A percentile compares a stretch with the other conserved stretches of the same genome.
Evolutionary conservation across 2,329 filamentous ascomycete species (phyloP).

Genomic region (Cercospora brassicicola): DNA sequence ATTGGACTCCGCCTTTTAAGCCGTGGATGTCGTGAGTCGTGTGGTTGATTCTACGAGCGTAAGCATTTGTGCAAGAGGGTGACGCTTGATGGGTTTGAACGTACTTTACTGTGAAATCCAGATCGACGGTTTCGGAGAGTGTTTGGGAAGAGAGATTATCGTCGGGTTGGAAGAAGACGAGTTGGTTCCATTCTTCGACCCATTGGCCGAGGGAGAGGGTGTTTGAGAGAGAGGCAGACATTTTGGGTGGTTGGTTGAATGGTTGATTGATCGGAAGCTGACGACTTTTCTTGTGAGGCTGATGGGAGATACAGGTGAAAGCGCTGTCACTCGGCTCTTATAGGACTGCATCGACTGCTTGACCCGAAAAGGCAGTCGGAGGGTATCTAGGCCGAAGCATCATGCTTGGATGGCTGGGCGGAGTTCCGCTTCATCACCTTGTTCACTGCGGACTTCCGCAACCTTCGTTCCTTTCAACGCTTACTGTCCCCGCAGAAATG

Average conservation of each 20-base stretch:
- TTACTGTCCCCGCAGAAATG: neutral
- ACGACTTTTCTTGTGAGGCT: neutral
- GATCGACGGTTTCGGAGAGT: neutral
- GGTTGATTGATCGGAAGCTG: neutral
- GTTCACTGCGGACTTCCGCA: neutral
- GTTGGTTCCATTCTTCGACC: neutral
- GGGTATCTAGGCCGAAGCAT: neutral
- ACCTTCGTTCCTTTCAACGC: too few relatives aligned
- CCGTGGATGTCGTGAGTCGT: neutral
- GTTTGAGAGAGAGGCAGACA: neutral
- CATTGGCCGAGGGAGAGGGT: neutral
- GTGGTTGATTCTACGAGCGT: neutral
- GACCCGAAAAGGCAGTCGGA: too few relatives aligned
- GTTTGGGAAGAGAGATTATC: neutral
- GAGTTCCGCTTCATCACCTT: neutral
- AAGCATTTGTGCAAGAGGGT: too few relatives aligned
- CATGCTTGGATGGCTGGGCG: neutral
- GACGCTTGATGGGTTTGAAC: too few relatives aligned
- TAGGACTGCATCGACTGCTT: neutral
- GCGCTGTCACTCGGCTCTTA: neutral
- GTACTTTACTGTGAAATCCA: neutral
- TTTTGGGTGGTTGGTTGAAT: too few relatives aligned
- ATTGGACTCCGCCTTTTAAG: neutral
- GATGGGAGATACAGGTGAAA: too few relatives aligned
- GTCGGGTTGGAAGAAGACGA: neutral